Evolutionary conservation across 2,329 filamentous ascomycete genomes (phyloP).

Genomic region (Didymella lethalis): DNA sequence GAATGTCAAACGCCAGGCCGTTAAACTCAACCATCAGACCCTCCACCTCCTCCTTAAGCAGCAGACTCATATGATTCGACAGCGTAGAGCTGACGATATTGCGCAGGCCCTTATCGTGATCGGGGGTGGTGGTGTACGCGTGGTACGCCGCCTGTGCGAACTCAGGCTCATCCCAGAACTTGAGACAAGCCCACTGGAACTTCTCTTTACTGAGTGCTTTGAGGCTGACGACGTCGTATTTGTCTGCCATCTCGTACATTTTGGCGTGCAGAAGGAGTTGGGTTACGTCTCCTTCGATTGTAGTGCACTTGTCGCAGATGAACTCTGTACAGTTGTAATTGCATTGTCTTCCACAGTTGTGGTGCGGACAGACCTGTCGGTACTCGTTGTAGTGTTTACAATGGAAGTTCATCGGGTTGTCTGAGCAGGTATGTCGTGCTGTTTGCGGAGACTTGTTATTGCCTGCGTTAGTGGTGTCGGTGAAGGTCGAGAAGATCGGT

Average conservation of each 20-base stretch:
- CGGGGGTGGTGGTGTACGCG: slow-evolving; percentile 34
- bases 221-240: slow-evolving; percentile 20
- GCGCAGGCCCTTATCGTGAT: slow-evolving; percentile 33
- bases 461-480: background rate
- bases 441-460: background rate
- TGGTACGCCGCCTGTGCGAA: slow-evolving; percentile 35
- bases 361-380: background rate
- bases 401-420: background rate
- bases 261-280: slow-evolving; percentile 20
- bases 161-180: slow-evolving; percentile 29
- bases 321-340: background rate
- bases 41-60: background rate
- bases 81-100: background rate
- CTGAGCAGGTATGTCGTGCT: background rate
- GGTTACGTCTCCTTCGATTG: background rate
- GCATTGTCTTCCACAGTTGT: background rate
- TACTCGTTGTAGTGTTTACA: no score
- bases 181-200: slow-evolving; percentile 14
- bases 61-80: background rate
- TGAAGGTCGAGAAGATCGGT: background rate
- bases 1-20: background rate
- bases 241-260: slow-evolving; percentile 28
- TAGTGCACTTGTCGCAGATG: background rate
- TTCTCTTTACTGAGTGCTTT: slow-evolving; percentile 19
- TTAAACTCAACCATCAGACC: background rate